Evolutionary conservation across 306 rosid genomes (phyloP), one percentile per base, ranked within the genome.

Genomic region (Malus sieversii): DNA sequence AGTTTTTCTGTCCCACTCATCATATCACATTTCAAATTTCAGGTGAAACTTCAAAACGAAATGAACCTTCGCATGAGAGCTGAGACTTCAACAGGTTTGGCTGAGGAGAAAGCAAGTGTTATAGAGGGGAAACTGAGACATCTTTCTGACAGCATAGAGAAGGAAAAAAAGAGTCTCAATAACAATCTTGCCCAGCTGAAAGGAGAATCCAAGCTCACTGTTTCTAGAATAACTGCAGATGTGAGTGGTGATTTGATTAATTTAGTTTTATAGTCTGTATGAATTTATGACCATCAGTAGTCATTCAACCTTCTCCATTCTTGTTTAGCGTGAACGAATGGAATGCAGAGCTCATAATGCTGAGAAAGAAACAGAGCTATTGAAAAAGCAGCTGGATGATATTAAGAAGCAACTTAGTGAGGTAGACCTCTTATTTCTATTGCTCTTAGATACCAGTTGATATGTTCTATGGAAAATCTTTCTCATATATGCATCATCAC

Each of bases 11-110:
- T 62, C 58, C 16, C 22, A 10, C 46, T 77, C 45, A 74, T 57
- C 25, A 63, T 68, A 45, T 64, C 25, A 65, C 76, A 25, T 18
- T 65, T 55, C 79, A 74, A 61, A 77, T 73, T 78, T 77, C 80
- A 94, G 98, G 88, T 84, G 53, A 94, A 90, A 89, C 81, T 90
- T 75, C 88, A 87, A 85, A 89, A 80, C 74, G 97, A 92, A 86
- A 68, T 57, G 16, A 84, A 84, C 78, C 89, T 89, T 85, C 92
- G 88, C 78, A 23, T 78, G 70, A 87, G 90, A 82, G 96, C 97
- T 0, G 97, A 92, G 89, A 82, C 88, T 79, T 57, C 70, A 51
- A 86, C 85, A 10, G 85, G 97, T 81, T 89, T 83, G 18, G 87
- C 93, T 11, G 90, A 90, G 81, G 92, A 87, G 80, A 92, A 89